phyloP scores from a whole-genome alignment of 805 yeast genomes.

The Debaryomyces tyrocola region DNA sequence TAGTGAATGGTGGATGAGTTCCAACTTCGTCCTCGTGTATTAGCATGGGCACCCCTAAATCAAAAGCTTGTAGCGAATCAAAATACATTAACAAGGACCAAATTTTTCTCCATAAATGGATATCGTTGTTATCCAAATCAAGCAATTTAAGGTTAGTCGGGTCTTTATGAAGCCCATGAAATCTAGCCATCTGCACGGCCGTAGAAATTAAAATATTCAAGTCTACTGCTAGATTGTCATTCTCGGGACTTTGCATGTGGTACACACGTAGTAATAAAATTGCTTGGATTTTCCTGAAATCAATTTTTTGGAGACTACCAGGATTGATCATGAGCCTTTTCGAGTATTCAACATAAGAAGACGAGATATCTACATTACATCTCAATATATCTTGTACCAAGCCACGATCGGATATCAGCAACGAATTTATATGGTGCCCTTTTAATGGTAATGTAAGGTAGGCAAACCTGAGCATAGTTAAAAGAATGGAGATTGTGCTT shows the following conservation, averaged over 20 bases:
- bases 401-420: background rate
- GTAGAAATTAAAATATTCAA: conserved; percentile 2
- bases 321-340: background rate
- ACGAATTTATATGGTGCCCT: background rate
- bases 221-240: conserved; percentile 5
- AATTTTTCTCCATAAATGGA: conserved; percentile 7
- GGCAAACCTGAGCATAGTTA: conserved; percentile 41
- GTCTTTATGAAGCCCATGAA: conserved; percentile 5
- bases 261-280: conserved; percentile 5
- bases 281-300: conserved; percentile 6
- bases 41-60: background rate
- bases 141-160: conserved; percentile 1
- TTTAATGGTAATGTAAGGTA: conserved; percentile 37
- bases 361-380: background rate
- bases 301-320: background rate
- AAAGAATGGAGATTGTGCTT: conserved; percentile 32
- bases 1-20: background rate
- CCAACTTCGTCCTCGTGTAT: background rate
- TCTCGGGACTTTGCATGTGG: conserved; percentile 8
- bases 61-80: conserved; percentile 7
- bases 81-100: conserved; percentile 6
- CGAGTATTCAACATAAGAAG: background rate
- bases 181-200: conserved; percentile 7
- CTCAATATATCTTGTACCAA: background rate
- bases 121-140: background rate